Percentiles rank a stretch among this genome's conserved stretches.
phyloP scores from a whole-genome alignment of 257 asterid species.

The Fraxinus anomala region DNA sequence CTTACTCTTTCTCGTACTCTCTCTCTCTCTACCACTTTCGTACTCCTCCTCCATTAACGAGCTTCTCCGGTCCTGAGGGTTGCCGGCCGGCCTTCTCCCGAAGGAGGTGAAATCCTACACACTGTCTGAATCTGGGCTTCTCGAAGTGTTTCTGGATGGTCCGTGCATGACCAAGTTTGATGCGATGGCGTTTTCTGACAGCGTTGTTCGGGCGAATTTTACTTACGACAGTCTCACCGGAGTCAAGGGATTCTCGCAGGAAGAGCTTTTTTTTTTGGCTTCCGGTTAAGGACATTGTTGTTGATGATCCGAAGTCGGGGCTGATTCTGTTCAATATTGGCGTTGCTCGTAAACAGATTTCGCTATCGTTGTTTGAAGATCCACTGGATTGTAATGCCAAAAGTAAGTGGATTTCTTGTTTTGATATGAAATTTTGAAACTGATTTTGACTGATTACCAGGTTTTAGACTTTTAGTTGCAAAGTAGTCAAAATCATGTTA shows the following conservation, averaged over 20 bases:
- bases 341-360: slow-evolving; percentile 78
- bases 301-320: slow-evolving; percentile 78
- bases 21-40: slow-evolving; percentile 10
- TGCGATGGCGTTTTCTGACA: slow-evolving; percentile 81
- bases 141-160: slow-evolving; percentile 67
- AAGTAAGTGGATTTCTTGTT: slow-evolving; percentile 31
- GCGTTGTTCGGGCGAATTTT: slow-evolving; percentile 69
- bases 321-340: slow-evolving; percentile 82
- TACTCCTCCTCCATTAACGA: slow-evolving; percentile 65
- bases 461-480: not conserved
- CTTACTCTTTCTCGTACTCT: slow-evolving; percentile 9
- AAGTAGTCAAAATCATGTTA: not conserved
- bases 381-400: slow-evolving; percentile 69
- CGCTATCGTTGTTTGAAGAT: slow-evolving; percentile 85
- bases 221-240: slow-evolving; percentile 81
- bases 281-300: slow-evolving; percentile 79
- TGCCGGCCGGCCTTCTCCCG: slow-evolving; percentile 85
- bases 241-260: slow-evolving; percentile 82
- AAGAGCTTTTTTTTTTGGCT: slow-evolving; percentile 90
- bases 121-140: slow-evolving; percentile 64
- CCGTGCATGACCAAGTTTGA: slow-evolving; percentile 88
- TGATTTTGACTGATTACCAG: not conserved
- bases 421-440: not conserved
- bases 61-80: slow-evolving; percentile 69
- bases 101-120: slow-evolving; percentile 66